Conservation (phyloP, 495 filamentous ascomycete genomes). For the Penicillium nucicola region DNA sequence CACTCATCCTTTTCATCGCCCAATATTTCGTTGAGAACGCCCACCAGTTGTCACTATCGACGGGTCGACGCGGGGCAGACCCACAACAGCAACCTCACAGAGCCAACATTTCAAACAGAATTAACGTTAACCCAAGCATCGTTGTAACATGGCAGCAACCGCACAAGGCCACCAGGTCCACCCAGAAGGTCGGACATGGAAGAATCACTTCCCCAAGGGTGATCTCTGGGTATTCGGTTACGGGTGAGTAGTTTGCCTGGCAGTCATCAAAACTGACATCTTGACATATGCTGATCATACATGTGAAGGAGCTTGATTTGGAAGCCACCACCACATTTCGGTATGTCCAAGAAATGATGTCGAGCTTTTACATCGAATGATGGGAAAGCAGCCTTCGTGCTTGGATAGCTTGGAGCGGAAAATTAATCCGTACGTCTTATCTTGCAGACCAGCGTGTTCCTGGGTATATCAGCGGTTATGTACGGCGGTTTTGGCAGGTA, state of each 20-base stretch:
- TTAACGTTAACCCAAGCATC: background rate
- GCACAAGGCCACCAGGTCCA: slow-evolving; percentile 25
- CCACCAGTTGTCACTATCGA: no score
- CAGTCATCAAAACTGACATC: background rate
- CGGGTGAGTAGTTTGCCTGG: slow-evolving; percentile 55
- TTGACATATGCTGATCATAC: background rate
- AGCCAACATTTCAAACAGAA: background rate
- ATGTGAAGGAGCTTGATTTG: slow-evolving; percentile 82
- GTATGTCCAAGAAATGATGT: no score
- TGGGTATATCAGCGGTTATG: slow-evolving; percentile 91
- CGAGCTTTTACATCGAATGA: no score
- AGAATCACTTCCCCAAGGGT: slow-evolving; percentile 40
- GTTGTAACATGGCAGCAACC: slow-evolving; percentile 17
- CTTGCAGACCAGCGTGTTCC: slow-evolving; percentile 74
- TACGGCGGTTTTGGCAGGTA: slow-evolving; percentile 96
- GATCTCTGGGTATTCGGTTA: slow-evolving; percentile 93
- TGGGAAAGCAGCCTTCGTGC: background rate
- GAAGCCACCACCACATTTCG: slow-evolving; percentile 96
- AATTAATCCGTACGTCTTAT: background rate
- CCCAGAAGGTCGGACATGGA: slow-evolving; percentile 39
- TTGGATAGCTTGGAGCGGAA: background rate
- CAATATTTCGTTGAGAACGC: no score
- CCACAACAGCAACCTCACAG: background rate
- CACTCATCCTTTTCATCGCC: no score
- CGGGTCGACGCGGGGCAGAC: no score